phyloP scores from a whole-genome alignment of 768 basidiomycete genomes.

The Xerocomellus dryophilus region DNA sequence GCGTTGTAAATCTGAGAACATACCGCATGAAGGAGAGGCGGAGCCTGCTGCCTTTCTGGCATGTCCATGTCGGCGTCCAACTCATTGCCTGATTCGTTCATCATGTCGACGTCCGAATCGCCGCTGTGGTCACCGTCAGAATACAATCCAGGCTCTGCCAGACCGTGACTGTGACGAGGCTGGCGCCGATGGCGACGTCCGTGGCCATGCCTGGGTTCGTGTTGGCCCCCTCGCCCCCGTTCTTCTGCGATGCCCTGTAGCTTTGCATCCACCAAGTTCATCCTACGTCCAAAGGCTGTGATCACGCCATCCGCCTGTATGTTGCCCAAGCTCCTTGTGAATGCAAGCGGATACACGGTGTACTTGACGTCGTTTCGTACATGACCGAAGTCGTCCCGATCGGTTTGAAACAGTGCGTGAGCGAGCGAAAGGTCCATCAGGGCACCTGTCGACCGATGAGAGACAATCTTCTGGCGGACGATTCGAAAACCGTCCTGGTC shows the following conservation, averaged over 20 bases:
- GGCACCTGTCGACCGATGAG: fast-evolving
- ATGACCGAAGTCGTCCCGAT: not conserved
- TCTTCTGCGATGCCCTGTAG: not conserved
- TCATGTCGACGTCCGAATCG: no score
- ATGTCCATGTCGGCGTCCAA: not conserved
- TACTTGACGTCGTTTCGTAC: not conserved
- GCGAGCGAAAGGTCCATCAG: not conserved
- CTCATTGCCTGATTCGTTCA: no score
- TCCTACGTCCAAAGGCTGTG: not conserved
- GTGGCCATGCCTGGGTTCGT: not conserved
- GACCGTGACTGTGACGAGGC: no score
- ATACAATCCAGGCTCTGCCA: not conserved
- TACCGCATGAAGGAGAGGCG: not conserved
- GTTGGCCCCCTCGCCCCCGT: not conserved
- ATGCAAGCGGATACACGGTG: not conserved
- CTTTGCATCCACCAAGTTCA: not conserved
- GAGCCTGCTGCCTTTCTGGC: no score
- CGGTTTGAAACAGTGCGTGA: not conserved
- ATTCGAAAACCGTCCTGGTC: not conserved
- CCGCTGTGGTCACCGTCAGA: no score
- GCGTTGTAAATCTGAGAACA: not conserved
- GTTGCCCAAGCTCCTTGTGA: not conserved
- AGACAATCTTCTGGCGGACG: not conserved
- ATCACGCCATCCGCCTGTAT: not conserved
- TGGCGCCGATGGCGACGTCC: no score